phyloP scores from a whole-genome alignment of 78 protist species.

The Bodo saltans region DNA sequence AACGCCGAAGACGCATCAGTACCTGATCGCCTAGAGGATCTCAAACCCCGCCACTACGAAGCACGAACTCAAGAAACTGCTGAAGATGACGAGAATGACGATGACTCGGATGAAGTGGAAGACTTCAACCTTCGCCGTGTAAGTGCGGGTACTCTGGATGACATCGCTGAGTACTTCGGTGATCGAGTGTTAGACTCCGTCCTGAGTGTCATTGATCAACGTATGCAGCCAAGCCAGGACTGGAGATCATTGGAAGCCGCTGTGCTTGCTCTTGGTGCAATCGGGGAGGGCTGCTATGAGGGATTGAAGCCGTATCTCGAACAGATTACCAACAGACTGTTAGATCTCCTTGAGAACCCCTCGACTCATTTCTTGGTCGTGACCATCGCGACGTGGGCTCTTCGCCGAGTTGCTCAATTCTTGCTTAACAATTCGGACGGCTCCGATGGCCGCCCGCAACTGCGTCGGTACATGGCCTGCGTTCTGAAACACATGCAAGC shows the following conservation, averaged over 20 bases:
- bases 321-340: background rate
- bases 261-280: slow-evolving; percentile 33
- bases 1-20: background rate
- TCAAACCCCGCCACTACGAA: slow-evolving; percentile 9
- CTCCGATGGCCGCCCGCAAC: background rate
- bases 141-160: background rate
- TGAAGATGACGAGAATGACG: background rate
- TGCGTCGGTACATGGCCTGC: background rate
- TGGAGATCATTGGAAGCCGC: slow-evolving; percentile 15
- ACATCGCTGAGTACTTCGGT: background rate
- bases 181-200: background rate
- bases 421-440: background rate
- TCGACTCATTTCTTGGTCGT: slow-evolving; percentile 3
- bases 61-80: background rate
- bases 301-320: slow-evolving; percentile 4
- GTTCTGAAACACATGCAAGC: background rate
- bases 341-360: background rate
- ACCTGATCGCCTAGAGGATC: background rate
- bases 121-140: background rate
- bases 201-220: background rate
- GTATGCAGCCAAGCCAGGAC: background rate
- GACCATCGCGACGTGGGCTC: slow-evolving; percentile 9
- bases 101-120: slow-evolving; percentile 26
- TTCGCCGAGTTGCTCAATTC: background rate
- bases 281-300: slow-evolving; percentile 14